Evolutionary conservation across 2,329 filamentous ascomycete species (phyloP).

Genomic region (Colletotrichum sp.): DNA sequence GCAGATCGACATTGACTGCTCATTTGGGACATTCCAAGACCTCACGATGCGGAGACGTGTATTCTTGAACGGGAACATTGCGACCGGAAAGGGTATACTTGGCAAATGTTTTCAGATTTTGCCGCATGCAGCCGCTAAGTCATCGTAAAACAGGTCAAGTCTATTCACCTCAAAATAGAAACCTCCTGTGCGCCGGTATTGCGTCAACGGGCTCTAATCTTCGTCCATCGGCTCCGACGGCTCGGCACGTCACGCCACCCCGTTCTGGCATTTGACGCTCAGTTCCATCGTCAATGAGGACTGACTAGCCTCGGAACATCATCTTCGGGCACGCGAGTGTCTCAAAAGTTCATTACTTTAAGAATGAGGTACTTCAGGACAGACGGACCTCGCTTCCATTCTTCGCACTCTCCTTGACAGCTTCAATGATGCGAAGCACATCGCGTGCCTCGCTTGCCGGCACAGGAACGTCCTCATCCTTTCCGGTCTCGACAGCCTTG

Average conservation of each 20-base stretch:
- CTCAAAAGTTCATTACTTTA: not conserved
- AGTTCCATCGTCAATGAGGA: not conserved
- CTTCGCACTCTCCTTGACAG: slow-evolving; percentile 53
- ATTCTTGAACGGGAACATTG: not conserved
- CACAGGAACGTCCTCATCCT: slow-evolving; percentile 57
- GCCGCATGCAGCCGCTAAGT: not conserved
- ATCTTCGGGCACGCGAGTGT: not conserved
- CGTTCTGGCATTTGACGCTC: not conserved
- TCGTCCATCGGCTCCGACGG: not conserved
- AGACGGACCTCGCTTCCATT: slow-evolving; percentile 49
- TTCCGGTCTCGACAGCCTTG: slow-evolving; percentile 50
- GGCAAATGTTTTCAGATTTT: not conserved
- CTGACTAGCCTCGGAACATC: accelerated
- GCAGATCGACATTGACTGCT: not conserved
- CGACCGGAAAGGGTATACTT: not conserved
- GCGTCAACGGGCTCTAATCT: not conserved
- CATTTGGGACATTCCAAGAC: not conserved
- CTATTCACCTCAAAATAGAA: not conserved
- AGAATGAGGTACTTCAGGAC: slow-evolving; percentile 19
- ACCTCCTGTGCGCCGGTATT: not conserved
- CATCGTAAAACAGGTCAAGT: not conserved
- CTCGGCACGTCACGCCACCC: not conserved
- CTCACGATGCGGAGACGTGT: not conserved
- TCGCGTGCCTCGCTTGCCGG: slow-evolving; percentile 57
- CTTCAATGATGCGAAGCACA: slow-evolving; percentile 59